These are phyloP conservation scores for Coniferiporia weirii DNA, from an alignment of 1,284 basidiomycete genomes.

Conservation along the genomic window DNA sequence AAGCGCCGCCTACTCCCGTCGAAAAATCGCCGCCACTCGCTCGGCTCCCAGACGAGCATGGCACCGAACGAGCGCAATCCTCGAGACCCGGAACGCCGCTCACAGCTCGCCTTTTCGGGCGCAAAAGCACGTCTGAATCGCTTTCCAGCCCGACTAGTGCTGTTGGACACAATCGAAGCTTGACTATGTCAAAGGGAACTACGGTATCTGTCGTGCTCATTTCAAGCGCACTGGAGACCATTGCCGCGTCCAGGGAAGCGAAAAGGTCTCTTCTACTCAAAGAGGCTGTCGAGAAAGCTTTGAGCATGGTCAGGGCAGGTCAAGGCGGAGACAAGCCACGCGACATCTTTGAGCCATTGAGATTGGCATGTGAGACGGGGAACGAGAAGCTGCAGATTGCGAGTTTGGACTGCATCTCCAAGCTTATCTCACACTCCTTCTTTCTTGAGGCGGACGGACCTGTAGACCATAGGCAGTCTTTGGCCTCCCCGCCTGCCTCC, in stretches of 20 bases:
- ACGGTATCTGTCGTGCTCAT: conserved; percentile 77
- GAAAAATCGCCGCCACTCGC: conserved; percentile 12
- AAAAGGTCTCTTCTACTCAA: conserved; percentile 77
- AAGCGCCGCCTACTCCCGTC: conserved; percentile 14
- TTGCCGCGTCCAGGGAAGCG: conserved; percentile 86
- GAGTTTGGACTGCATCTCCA: conserved; percentile 92
- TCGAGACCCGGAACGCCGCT: conserved; percentile 10
- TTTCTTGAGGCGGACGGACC: conserved; percentile 65
- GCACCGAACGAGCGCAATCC: conserved; percentile 2
- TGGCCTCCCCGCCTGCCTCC: conserved; percentile 66
- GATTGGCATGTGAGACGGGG: conserved; percentile 89
- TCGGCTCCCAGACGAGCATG: not conserved
- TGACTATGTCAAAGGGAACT: conserved; percentile 68
- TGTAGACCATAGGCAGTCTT: conserved; percentile 25
- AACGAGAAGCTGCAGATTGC: conserved; percentile 91
- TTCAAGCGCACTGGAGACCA: conserved; percentile 82
- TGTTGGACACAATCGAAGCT: conserved; percentile 45
- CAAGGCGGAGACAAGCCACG: conserved; percentile 67
- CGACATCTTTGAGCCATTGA: conserved; percentile 89
- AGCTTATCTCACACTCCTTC: conserved; percentile 94
- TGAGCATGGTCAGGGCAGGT: conserved; percentile 76
- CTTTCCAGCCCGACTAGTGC: conserved; percentile 13
- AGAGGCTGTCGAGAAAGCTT: conserved; percentile 76
- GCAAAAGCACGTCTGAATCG: conserved; percentile 19
- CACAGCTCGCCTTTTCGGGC: conserved; percentile 12